Percentiles rank a stretch among this genome's conserved stretches.
These are phyloP conservation scores for Dichotomocladium elegans DNA, from an alignment of 371 early-diverging fungal species.

Conservation along the genomic window DNA sequence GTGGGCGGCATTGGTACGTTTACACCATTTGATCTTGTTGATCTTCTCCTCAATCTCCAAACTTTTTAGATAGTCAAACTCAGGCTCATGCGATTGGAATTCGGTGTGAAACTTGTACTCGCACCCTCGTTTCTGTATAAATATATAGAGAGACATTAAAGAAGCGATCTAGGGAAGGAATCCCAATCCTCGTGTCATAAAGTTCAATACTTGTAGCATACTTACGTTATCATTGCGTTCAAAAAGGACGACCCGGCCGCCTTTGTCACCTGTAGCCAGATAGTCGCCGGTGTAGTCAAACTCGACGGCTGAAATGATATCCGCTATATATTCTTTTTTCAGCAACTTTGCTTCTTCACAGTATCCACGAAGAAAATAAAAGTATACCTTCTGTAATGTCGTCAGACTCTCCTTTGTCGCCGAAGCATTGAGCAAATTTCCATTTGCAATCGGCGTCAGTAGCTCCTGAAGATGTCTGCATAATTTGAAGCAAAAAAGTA, in stretches of 20 bases:
- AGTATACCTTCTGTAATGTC: slow-evolving; percentile 95
- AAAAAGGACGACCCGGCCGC: slow-evolving; percentile 89
- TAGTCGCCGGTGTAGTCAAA: slow-evolving; percentile 91
- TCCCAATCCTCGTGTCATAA: too few relatives aligned
- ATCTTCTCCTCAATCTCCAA: slow-evolving; percentile 96
- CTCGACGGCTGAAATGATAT: slow-evolving; percentile 95
- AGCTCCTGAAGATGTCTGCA: slow-evolving; percentile 3
- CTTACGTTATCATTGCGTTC: slow-evolving; percentile 85
- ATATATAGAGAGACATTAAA: background rate
- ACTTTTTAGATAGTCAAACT: slow-evolving; percentile 96
- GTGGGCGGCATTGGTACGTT: slow-evolving; percentile 80
- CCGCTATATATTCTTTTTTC: slow-evolving; percentile 51
- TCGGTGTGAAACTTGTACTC: slow-evolving; percentile 79
- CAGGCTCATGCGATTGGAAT: slow-evolving; percentile 72
- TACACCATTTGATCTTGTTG: slow-evolving; percentile 91
- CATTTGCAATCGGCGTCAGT: slow-evolving; percentile 43
- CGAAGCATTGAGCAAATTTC: slow-evolving; percentile 98
- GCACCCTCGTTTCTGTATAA: slow-evolving; percentile 79
- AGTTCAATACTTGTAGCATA: too few relatives aligned
- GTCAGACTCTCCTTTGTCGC: slow-evolving; percentile 96
- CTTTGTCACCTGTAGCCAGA: slow-evolving; percentile 90
- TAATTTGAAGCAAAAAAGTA: too few relatives aligned
- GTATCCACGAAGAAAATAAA: background rate
- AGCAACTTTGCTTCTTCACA: background rate
- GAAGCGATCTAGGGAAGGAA: too few relatives aligned